Conservation (phyloP, 495 filamentous ascomycete species). For the Chaetomium cochliodes region DNA sequence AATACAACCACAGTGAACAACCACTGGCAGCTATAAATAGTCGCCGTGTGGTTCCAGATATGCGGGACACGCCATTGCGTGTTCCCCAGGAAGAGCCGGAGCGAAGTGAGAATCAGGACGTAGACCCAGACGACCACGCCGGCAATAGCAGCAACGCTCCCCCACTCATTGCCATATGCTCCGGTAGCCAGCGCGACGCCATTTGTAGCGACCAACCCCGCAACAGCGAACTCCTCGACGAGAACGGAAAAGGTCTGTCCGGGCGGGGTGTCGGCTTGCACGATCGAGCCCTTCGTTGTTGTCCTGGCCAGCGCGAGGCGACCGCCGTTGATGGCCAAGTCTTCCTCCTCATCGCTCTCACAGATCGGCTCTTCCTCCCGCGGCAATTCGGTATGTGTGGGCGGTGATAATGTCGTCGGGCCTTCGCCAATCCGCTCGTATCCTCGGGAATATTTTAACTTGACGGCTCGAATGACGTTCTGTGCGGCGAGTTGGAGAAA, state of each 20-base stretch:
- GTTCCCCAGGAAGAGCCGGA: constrained; percentile 71
- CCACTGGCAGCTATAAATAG: constrained; percentile 84
- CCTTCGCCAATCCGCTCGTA: constrained; percentile 52
- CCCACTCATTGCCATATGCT: constrained; percentile 34
- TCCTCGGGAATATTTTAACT: constrained; percentile 45
- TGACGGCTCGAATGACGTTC: constrained; percentile 47
- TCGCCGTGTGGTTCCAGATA: constrained; percentile 90
- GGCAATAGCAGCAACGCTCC: constrained; percentile 58
- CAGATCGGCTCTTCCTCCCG: constrained; percentile 45
- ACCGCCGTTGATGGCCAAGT: constrained; percentile 50
- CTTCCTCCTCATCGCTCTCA: constrained; percentile 64
- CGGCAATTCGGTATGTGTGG: constrained; percentile 49
- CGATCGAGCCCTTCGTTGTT: constrained; percentile 59
- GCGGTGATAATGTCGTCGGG: constrained; percentile 41
- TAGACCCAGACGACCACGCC: constrained; percentile 76
- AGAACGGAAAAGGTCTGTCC: constrained; percentile 67
- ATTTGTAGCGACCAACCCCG: constrained; percentile 68
- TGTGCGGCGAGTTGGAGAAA: constrained; percentile 62
- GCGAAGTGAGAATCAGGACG: constrained; percentile 67
- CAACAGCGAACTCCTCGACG: constrained; percentile 71
- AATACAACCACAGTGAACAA: constrained; percentile 71
- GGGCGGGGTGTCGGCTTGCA: constrained; percentile 74
- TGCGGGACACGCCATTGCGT: constrained; percentile 64
- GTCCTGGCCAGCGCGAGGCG: constrained; percentile 62
- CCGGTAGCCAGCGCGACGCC: constrained; percentile 54